Conservation (phyloP, 192 early-diverging fungal genomes). For the Chytriomyces sp. region DNA sequence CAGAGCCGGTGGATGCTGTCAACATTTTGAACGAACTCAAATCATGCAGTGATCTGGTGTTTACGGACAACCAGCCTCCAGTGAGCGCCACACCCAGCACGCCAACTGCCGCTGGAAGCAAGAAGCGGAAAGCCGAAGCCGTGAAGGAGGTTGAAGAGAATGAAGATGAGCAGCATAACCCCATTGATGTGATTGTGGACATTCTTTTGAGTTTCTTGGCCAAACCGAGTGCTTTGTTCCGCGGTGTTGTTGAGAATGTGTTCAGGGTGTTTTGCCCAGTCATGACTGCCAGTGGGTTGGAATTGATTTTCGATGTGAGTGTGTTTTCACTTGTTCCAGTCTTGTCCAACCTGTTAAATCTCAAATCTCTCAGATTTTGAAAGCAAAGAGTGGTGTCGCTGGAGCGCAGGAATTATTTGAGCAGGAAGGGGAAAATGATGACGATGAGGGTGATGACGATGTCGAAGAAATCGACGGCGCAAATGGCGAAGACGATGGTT, state of each 20-base stretch:
- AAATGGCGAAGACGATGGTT: constrained; percentile 60
- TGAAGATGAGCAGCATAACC: constrained; percentile 68
- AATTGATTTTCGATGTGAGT: constrained; percentile 73
- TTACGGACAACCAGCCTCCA: constrained; percentile 48
- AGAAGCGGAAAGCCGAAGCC: constrained; percentile 36
- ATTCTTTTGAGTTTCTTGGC: constrained; percentile 87
- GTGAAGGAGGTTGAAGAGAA: constrained; percentile 44
- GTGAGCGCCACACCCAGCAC: constrained; percentile 29
- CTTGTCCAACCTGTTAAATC: not conserved
- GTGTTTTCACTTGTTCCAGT: not conserved
- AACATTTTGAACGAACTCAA: constrained; percentile 72
- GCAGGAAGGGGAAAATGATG: constrained; percentile 41
- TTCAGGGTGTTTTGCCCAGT: constrained; percentile 82
- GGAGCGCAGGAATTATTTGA: constrained; percentile 67
- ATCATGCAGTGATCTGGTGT: constrained; percentile 75
- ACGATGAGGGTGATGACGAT: constrained; percentile 57
- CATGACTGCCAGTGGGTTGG: constrained; percentile 76
- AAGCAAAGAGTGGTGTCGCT: constrained; percentile 57
- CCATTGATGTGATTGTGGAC: constrained; percentile 93
- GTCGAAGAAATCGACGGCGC: constrained; percentile 47
- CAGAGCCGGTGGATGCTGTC: constrained; percentile 68
- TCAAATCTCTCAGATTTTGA: constrained; percentile 46
- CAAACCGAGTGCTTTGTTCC: constrained; percentile 76
- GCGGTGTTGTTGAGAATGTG: constrained; percentile 77
- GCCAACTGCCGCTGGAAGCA: constrained; percentile 8